Percentiles rank a stretch among this genome's conserved stretches.
Conservation (phyloP, 495 filamentous ascomycete genomes). For the Xylaria intraflava region DNA sequence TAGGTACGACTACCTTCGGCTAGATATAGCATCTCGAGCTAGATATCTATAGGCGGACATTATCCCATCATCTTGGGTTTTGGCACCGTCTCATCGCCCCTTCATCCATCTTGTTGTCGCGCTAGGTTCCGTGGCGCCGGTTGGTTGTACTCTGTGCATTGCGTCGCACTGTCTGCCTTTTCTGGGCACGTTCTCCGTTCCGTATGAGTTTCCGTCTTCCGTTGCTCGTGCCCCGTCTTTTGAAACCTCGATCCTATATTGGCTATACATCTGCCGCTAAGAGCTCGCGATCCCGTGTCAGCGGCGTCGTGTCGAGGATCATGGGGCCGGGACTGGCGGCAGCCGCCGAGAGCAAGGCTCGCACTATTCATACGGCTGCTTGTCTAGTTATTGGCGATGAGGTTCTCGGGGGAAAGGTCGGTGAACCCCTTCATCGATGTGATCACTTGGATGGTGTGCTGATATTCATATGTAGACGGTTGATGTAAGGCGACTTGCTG, state of each 20-base stretch:
- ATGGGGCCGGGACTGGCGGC: conserved; percentile 44
- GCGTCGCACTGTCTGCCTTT: background rate
- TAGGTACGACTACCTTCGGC: no score
- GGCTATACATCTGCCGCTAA: conserved; percentile 42
- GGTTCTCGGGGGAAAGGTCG: conserved; percentile 90
- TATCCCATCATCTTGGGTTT: no score
- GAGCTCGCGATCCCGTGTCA: conserved; percentile 18
- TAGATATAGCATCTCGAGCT: no score
- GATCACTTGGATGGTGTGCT: background rate
- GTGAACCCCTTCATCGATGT: conserved; percentile 1
- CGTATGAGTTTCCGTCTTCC: conserved; percentile 69
- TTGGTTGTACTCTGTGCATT: background rate
- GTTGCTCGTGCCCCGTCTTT: conserved; percentile 67
- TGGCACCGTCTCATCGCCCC: no score
- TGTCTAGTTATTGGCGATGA: conserved; percentile 97
- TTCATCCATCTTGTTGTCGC: background rate
- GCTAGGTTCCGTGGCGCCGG: background rate
- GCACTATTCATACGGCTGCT: conserved; percentile 78
- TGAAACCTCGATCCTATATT: conserved; percentile 52
- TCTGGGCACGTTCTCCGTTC: background rate
- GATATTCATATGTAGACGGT: conserved; percentile 22
- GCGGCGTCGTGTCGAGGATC: conserved; percentile 23
- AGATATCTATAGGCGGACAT: no score
- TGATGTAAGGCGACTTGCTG: conserved; percentile 21
- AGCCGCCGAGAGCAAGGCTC: conserved; percentile 46